Evolutionary conservation across 164 flowering plant genomes (phyloP), one percentile per base, ranked within the genome.

Genomic region (Kalanchoe fedtschenkoi): DNA sequence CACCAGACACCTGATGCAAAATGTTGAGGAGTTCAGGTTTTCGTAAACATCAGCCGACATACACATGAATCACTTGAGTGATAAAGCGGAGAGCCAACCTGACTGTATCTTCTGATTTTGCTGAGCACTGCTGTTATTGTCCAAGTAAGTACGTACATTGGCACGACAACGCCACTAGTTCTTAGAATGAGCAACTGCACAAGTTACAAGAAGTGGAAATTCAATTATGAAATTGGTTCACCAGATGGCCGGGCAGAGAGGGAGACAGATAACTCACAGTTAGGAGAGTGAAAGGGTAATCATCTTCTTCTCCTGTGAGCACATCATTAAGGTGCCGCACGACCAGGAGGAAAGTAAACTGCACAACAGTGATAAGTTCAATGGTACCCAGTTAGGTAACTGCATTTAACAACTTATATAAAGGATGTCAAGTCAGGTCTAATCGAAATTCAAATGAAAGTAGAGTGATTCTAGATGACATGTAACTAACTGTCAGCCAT

Each of bases 101-200:
- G 56, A 17, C 8, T 26, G 30, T 51, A 51, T 51, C 56, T 51
- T 26, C 32, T 51, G 32, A 51, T 26, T 24, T 51, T 51, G 56
- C 56, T 51, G 26, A 30, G 26, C 10, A 51, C 13, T 26, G 61
- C 38, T 34, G 61, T 58, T 34, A 58, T 34, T 58, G 61, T 34
- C 61, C 61, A 33, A 1, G 41, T 33, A 34, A 58, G 38, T 32
- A 58, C 19, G 24, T 58, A 58, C 41, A 58, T 37, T 34, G 61
- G 61, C 28, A 58, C 41, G 34, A 58, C 41, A 21, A 58, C 34
- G 28, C 61, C 61, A 58, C 61, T 34, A 3, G 61, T 34, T 37
- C 61, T 58, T n/a, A 58, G 61, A 34, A 58, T 58, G 61, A 58
- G 41, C 61, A 58, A 58, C 61, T 58, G 61, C 26, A 26, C 41